phyloP scores from a whole-genome alignment of 2,329 filamentous ascomycete genomes.

The Blastomyces parvus region DNA sequence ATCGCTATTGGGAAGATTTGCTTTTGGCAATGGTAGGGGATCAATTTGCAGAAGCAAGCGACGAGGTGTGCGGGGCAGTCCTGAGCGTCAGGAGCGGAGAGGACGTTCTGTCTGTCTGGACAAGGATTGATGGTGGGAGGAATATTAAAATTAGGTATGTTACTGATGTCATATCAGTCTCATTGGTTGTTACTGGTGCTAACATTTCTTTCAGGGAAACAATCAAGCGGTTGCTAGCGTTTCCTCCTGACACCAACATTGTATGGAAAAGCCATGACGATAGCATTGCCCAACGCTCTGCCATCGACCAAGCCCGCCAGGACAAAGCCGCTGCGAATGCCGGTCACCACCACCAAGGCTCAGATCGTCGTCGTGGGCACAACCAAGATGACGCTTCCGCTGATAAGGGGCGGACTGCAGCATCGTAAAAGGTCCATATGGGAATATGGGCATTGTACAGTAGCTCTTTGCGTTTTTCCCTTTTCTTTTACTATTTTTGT shows the following conservation, averaged over 20 bases:
- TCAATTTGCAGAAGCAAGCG: conserved; percentile 82
- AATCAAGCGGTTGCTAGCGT: conserved; percentile 78
- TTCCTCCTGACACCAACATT: conserved; percentile 81
- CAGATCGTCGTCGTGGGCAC: conserved; percentile 37
- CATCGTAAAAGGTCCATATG: conserved; percentile 21
- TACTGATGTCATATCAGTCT: not conserved
- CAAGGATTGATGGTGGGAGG: conserved; percentile 79
- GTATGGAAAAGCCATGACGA: conserved; percentile 95
- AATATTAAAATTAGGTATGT: conserved; percentile 91
- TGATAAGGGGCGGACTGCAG: conserved; percentile 34
- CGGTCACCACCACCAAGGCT: conserved; percentile 29
- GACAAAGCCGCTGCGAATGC: conserved; percentile 53
- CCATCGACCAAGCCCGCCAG: conserved; percentile 82
- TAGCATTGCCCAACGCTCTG: conserved; percentile 83
- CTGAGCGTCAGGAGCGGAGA: conserved; percentile 91
- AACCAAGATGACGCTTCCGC: conserved; percentile 35
- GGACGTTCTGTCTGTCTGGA: conserved; percentile 97
- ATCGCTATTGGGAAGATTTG: conserved; percentile 94
- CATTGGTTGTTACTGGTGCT: conserved; percentile 4
- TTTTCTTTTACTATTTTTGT: conserved; percentile 3
- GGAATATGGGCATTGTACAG: conserved; percentile 4
- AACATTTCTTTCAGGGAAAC: conserved; percentile 56
- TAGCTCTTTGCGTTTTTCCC: conserved; percentile 3
- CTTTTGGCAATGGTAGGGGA: conserved; percentile 85
- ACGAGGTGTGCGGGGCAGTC: conserved; percentile 91